These are phyloP conservation scores for Inosperma sp. DNA, from an alignment of 768 basidiomycete species.

Conservation along the genomic window DNA sequence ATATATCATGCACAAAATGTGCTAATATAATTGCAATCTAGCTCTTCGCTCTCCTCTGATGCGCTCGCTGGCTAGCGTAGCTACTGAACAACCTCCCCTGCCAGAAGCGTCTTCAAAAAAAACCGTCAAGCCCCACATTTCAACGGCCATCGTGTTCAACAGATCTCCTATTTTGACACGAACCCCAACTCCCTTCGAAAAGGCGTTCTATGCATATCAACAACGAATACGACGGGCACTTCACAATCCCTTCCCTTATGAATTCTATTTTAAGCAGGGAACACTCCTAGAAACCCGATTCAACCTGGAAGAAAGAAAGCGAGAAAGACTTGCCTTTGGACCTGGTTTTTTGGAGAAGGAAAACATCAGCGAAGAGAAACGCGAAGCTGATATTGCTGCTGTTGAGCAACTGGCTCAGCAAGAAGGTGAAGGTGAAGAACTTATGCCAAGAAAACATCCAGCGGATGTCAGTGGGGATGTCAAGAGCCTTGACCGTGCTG, in stretches of 20 bases:
- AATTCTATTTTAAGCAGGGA: conserved; percentile 93
- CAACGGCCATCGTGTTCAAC: conserved; percentile 69
- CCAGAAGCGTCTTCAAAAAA: conserved; percentile 25
- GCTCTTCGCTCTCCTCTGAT: conserved; percentile 19
- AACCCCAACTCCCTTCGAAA: conserved; percentile 68
- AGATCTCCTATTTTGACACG: conserved; percentile 73
- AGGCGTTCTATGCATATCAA: conserved; percentile 81
- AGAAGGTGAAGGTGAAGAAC: conserved; percentile 58
- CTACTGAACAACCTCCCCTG: conserved; percentile 17
- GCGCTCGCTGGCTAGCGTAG: conserved; percentile 46
- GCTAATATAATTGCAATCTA: background rate
- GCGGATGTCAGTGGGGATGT: conserved; percentile 59
- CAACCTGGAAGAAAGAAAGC: conserved; percentile 64
- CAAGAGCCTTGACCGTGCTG: conserved; percentile 74
- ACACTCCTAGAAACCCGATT: conserved; percentile 81
- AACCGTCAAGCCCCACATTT: conserved; percentile 36
- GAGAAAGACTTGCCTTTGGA: conserved; percentile 75
- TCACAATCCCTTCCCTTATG: conserved; percentile 81
- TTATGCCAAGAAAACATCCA: conserved; percentile 56
- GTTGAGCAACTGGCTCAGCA: conserved; percentile 53
- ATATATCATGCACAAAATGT: background rate
- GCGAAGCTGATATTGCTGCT: conserved; percentile 52
- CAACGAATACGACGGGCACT: conserved; percentile 77
- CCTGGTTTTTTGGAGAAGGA: conserved; percentile 47
- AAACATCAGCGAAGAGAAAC: conserved; percentile 41